A percentile compares a stretch with the other conserved stretches of the same genome.
Evolutionary conservation across 768 basidiomycete species (phyloP).

Genomic region (Calocybe indica): DNA sequence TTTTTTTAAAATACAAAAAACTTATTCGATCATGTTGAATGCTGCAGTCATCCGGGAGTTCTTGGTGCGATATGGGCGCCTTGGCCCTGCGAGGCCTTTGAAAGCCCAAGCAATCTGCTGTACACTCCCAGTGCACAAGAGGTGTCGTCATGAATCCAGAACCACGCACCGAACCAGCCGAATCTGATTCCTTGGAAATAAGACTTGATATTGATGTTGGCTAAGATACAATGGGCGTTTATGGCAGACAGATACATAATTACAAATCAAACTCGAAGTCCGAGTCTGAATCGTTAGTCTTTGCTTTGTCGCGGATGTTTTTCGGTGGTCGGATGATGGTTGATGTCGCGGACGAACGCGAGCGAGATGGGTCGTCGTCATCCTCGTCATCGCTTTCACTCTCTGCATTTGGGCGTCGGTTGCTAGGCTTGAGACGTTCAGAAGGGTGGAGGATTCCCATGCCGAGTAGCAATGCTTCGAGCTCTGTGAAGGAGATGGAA

Average conservation of each 20-base stretch:
- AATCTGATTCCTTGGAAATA: no score
- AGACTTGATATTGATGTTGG: no score
- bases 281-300: slow-evolving; percentile 54
- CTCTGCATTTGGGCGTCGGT: slow-evolving; percentile 27
- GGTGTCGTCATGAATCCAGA: no score
- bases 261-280: slow-evolving; percentile 80
- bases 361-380: slow-evolving; percentile 43
- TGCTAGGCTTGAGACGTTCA: slow-evolving; percentile 32
- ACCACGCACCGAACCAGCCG: no score
- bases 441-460: slow-evolving; percentile 60
- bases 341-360: slow-evolving; percentile 53
- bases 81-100: no score
- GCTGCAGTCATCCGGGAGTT: no score
- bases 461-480: slow-evolving; percentile 65
- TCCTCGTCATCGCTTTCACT: slow-evolving; percentile 43
- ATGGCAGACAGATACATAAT: slow-evolving; percentile 2
- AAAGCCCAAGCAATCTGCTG: no score
- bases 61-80: no score
- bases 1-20: neutral
- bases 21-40: no score
- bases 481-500: slow-evolving; percentile 37
- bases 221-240: neutral
- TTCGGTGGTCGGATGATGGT: slow-evolving; percentile 45
- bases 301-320: slow-evolving; percentile 44
- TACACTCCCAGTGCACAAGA: no score